Conservation (phyloP, 2,329 filamentous ascomycete genomes). For the Calonectria naviculata region DNA sequence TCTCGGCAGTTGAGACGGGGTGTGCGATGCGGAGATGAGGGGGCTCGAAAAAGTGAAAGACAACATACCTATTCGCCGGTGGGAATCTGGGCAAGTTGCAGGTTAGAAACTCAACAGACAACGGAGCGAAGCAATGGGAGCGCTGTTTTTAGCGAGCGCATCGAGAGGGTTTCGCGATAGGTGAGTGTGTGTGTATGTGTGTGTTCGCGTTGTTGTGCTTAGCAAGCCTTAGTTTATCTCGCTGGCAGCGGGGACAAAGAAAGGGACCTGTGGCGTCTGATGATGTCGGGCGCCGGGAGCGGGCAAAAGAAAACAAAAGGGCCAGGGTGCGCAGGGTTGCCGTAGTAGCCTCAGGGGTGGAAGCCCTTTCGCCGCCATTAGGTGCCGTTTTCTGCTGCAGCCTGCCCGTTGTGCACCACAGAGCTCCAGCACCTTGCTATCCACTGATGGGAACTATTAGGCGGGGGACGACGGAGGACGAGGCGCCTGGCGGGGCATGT, state of each 20-base stretch:
- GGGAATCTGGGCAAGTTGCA: constrained; percentile 28
- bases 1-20: constrained; percentile 21
- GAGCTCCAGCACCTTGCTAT: background rate
- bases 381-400: constrained; percentile 6
- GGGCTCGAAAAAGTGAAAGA: background rate
- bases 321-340: constrained; percentile 26
- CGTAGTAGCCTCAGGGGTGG: constrained; percentile 37
- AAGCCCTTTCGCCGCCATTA: background rate
- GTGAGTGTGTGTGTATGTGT: constrained; percentile 14
- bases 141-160: constrained; percentile 32
- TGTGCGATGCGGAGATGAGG: constrained; percentile 27
- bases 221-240: constrained; percentile 25
- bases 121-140: constrained; percentile 26
- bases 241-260: constrained; percentile 15
- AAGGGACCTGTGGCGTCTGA: constrained; percentile 19
- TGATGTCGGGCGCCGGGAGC: constrained; percentile 30
- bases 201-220: constrained; percentile 22
- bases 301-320: constrained; percentile 28
- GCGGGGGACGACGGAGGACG: background rate
- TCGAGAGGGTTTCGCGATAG: constrained; percentile 28
- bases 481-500: constrained; percentile 2
- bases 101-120: constrained; percentile 11
- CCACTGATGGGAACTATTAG: background rate
- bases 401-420: background rate
- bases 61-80: constrained; percentile 33